Evolutionary conservation across 345 rosid species (phyloP).

Genomic region (Citrus trifoliata): DNA sequence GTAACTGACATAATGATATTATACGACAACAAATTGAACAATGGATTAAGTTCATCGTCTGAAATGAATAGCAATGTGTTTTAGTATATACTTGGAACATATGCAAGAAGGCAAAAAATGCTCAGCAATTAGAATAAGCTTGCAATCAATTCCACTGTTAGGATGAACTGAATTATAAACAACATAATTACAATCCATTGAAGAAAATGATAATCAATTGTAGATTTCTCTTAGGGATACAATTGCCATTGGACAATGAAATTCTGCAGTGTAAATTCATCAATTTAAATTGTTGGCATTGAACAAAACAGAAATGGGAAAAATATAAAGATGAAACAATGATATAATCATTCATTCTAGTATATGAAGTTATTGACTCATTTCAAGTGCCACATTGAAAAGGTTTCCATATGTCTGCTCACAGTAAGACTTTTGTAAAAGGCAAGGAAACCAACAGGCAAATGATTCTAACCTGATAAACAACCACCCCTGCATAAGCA

Average conservation of each 20-base stretch:
- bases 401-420: neutral
- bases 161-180: neutral
- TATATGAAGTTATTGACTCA: neutral
- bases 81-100: neutral
- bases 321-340: neutral
- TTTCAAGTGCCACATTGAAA: neutral
- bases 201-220: neutral
- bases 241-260: neutral
- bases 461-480: slow-evolving; percentile 56
- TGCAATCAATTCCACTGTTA: neutral
- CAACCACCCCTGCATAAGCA: slow-evolving; percentile 77
- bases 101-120: neutral
- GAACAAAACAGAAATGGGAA: neutral
- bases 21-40: neutral
- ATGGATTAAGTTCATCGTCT: neutral
- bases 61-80: neutral
- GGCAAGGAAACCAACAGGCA: neutral
- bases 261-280: neutral
- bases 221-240: neutral
- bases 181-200: neutral
- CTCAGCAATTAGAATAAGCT: neutral
- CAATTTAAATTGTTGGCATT: neutral
- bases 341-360: neutral
- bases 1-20: neutral
- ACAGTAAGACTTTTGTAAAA: neutral